phyloP scores from a whole-genome alignment of 108 stramenopile species.

The Cyclotella kingstonii region DNA sequence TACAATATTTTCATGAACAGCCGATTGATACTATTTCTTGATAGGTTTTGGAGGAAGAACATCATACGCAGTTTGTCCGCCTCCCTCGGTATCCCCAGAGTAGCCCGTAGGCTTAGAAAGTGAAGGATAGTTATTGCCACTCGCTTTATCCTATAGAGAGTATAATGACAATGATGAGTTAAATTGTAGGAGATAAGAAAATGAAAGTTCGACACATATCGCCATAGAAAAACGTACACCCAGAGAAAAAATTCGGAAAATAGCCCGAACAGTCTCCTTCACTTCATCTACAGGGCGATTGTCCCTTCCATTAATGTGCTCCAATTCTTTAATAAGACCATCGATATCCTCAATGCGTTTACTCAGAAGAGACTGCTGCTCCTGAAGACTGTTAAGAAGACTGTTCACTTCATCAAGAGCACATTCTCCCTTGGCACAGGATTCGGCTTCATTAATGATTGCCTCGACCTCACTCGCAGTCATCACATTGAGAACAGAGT shows the following conservation, averaged over 20 bases:
- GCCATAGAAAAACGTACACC: slow-evolving; percentile 26
- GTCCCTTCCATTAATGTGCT: slow-evolving; percentile 42
- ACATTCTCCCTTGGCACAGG: slow-evolving; percentile 69
- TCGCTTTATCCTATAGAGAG: slow-evolving; percentile 55
- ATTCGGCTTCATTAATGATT: slow-evolving; percentile 53
- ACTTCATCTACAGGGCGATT: slow-evolving; percentile 69
- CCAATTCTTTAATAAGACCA: slow-evolving; percentile 31
- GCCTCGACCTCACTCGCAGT: slow-evolving; percentile 55
- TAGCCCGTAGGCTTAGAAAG: slow-evolving; percentile 66
- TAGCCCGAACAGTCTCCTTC: slow-evolving; percentile 71
- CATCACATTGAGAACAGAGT: slow-evolving; percentile 59
- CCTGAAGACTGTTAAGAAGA: slow-evolving; percentile 53
- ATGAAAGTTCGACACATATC: neutral
- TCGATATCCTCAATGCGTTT: slow-evolving; percentile 52
- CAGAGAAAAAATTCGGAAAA: slow-evolving; percentile 70
- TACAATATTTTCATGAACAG: neutral
- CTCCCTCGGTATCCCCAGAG: slow-evolving; percentile 67
- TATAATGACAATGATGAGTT: neutral
- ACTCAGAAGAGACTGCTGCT: slow-evolving; percentile 53
- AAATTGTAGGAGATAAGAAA: neutral
- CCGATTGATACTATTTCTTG: slow-evolving; percentile 3
- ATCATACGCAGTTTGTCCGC: slow-evolving; percentile 77
- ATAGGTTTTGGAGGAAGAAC: slow-evolving; percentile 67
- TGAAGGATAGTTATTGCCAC: slow-evolving; percentile 74
- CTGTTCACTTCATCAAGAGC: slow-evolving; percentile 71